Percentiles rank a stretch among this genome's conserved stretches.
These are phyloP conservation scores for Cyclanthera cordifolia DNA, from an alignment of 306 rosid genomes.

Conservation along the genomic window DNA sequence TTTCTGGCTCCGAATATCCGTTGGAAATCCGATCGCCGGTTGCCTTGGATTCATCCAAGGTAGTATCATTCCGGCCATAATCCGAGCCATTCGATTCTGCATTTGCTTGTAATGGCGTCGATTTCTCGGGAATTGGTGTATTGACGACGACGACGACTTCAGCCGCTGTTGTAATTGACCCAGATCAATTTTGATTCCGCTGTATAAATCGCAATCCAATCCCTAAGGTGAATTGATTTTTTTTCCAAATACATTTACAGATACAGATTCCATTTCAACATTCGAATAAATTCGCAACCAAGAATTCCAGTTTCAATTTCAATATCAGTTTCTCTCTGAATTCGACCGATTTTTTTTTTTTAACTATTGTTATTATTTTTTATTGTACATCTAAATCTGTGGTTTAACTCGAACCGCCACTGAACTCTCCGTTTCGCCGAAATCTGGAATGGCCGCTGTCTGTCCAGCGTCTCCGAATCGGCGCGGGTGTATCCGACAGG, in stretches of 20 bases:
- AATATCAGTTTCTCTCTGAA: background rate
- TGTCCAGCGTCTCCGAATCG: no score
- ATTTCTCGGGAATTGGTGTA: background rate
- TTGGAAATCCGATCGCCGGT: background rate
- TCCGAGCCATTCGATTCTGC: slow-evolving; percentile 15
- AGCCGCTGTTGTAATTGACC: background rate
- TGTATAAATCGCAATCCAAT: background rate
- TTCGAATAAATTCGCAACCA: slow-evolving; percentile 3
- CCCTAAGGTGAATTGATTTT: background rate
- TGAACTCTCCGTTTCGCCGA: no score
- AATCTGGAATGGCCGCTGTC: no score
- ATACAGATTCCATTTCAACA: background rate
- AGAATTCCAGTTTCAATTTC: background rate
- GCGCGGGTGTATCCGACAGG: no score
- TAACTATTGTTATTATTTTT: no score
- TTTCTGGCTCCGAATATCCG: slow-evolving; percentile 18
- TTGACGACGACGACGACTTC: no score
- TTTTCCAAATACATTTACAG: background rate
- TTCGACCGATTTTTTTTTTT: background rate
- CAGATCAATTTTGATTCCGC: background rate
- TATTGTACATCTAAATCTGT: no score
- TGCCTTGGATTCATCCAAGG: slow-evolving; percentile 18
- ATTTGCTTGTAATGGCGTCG: background rate
- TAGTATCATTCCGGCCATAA: slow-evolving; percentile 16
- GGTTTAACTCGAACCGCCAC: no score